Conservation (phyloP, 495 filamentous ascomycete genomes). For the Glonium stellatum region DNA sequence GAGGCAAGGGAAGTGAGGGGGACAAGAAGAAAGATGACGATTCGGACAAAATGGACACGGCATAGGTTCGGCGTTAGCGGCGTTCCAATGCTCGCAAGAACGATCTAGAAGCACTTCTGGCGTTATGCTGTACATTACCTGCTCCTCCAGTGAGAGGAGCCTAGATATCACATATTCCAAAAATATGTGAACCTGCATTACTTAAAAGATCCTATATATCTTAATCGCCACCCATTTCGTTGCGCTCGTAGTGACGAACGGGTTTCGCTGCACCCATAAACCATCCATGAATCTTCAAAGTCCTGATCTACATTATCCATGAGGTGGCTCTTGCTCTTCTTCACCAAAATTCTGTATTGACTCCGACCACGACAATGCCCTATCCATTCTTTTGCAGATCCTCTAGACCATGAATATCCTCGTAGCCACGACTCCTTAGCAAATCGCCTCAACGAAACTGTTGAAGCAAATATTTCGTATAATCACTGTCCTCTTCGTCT, state of each 20-base stretch:
- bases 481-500: not conserved
- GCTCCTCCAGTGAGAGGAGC: not conserved
- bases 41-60: conserved; percentile 83
- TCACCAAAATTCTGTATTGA: not conserved
- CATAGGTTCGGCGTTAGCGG: conserved; percentile 38
- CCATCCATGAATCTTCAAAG: no score
- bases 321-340: not conserved
- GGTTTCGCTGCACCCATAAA: no score
- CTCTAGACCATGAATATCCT: not conserved
- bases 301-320: not conserved
- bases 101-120: conserved; percentile 15
- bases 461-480: not conserved
- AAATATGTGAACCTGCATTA: not conserved
- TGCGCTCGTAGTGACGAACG: no score
- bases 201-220: no score
- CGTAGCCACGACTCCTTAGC: not conserved
- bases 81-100: not conserved
- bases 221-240: no score
- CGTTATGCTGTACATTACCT: conserved; percentile 12
- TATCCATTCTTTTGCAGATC: not conserved
- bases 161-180: not conserved
- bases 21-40: conserved; percentile 59
- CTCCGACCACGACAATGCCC: not conserved
- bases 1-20: conserved; percentile 26
- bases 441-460: not conserved